Evolutionary conservation across 164 flowering plant genomes (phyloP).

Genomic region (Vitis rupestris): DNA sequence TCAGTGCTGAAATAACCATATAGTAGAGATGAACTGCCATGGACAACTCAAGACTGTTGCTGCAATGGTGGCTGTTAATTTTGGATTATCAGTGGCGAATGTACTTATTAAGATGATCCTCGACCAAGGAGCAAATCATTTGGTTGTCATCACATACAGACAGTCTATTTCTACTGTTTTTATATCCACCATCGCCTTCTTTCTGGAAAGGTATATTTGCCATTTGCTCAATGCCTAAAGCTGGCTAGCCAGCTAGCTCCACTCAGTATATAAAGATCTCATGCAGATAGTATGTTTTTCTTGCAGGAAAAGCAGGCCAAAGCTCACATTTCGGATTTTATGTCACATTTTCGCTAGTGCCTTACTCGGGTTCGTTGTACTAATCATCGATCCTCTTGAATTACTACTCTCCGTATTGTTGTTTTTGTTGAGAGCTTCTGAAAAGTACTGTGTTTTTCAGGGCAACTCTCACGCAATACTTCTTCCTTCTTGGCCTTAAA

Average conservation of each 20-base stretch:
- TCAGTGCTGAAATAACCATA: too few relatives aligned
- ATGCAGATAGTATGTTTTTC: not conserved
- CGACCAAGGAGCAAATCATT: conserved; percentile 38
- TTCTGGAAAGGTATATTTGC: conserved; percentile 47
- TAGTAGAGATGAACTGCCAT: not conserved
- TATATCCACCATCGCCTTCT: conserved; percentile 57
- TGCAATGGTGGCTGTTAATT: conserved; percentile 45
- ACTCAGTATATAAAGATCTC: too few relatives aligned
- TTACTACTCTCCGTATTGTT: not conserved
- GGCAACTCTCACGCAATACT: conserved; percentile 48
- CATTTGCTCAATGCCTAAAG: not conserved
- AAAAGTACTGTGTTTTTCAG: conserved; percentile 25
- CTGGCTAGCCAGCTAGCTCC: too few relatives aligned
- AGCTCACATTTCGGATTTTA: conserved; percentile 38
- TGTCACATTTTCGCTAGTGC: conserved; percentile 56
- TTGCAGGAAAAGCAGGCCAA: conserved; percentile 62
- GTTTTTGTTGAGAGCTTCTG: not conserved
- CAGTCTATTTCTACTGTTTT: conserved; percentile 34
- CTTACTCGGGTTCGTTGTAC: conserved; percentile 51
- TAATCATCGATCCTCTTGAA: not conserved
- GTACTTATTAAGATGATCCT: conserved; percentile 50
- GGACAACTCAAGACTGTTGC: conserved; percentile 2
- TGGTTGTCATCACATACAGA: conserved; percentile 48
- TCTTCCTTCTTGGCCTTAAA: conserved; percentile 60
- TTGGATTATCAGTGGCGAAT: conserved; percentile 46